Evolutionary conservation across 495 filamentous ascomycete genomes (phyloP), one percentile per base, ranked within the genome.

Genomic region (Daldinia childiae): DNA sequence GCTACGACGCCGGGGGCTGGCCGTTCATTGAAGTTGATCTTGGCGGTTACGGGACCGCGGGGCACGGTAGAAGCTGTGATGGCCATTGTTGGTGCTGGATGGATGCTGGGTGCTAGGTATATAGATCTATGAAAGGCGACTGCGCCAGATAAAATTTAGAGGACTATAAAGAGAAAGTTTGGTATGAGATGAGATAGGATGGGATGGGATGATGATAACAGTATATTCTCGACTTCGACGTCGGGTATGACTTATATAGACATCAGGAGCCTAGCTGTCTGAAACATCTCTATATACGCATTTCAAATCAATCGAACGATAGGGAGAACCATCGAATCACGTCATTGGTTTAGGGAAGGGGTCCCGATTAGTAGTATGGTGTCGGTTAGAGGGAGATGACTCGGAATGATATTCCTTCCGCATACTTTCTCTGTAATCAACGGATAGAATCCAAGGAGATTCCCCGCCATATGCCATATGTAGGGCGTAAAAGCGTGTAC

Each of bases 21-120:
- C 0, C 87, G 83, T 1, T 54, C 29, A 79, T 89, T 93, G 87
- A 93, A 97, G 81, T 88, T 87, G 3, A 97, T 82, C 38, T 75
- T 77, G 27, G 90, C 83, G 19, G 80, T 83, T 39, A 92, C 88
- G 74, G 90, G 84, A 55, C 93, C 93, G 51, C 87, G 84, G 32
- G 91, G 92, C 68, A 91, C 83, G 58, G 55, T 64, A 52, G 59
- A 59, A 4, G 64, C 12, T 64, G 76, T 50, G 73, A 79, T 72
- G 74, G 78, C 73, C 81, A 81, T 82, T 72, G 15, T 54, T 36
- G 12, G 34, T 24, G 24, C 58, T 66, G 34, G 26, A 21, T 66
- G 34, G 26, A 21, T 45, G 36, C 11, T 19, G 7, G 45, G n/a
- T 55, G 32, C 30, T 34, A 24, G 24, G 19, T 52, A 52, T 52